phyloP scores from a whole-genome alignment of 768 basidiomycete species.

The Pisolithus albus region DNA sequence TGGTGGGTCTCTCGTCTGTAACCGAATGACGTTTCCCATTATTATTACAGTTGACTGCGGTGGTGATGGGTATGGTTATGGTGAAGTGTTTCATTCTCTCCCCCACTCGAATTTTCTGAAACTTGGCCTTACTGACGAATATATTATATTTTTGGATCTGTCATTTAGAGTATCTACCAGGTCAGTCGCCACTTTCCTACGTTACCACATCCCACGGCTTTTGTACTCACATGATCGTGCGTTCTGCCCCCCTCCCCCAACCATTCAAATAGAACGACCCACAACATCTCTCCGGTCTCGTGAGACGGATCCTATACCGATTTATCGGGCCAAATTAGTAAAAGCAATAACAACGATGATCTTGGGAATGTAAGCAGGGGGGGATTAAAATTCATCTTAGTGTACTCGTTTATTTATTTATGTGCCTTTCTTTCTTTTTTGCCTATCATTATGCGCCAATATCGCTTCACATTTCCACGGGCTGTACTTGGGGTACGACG shows the following conservation, averaged over 20 bases:
- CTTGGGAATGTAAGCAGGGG: too few species aligned
- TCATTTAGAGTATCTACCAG: conserved; percentile 69
- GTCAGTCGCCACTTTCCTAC: conserved; percentile 17
- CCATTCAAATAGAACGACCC: conserved; percentile 48
- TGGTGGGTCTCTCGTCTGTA: conserved; percentile 45
- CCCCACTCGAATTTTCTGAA: neutral
- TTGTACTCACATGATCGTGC: neutral
- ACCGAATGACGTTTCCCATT: too few species aligned
- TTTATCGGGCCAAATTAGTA: conserved; percentile 78
- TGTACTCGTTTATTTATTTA: too few species aligned
- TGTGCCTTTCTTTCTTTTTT: too few species aligned
- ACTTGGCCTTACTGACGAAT: too few species aligned
- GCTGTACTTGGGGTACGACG: too few species aligned
- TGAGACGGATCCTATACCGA: conserved; percentile 77
- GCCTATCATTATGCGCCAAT: too few species aligned
- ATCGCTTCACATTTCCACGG: too few species aligned
- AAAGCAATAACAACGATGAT: neutral
- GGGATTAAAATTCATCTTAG: too few species aligned
- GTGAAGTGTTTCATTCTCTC: conserved; percentile 31
- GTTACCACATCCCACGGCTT: neutral
- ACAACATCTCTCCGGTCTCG: conserved; percentile 73
- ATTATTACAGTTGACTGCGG: conserved; percentile 58
- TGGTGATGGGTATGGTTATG: conserved; percentile 92
- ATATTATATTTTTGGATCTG: too few species aligned
- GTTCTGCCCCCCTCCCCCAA: too few species aligned